A percentile compares a stretch with the other conserved stretches of the same genome.
These are phyloP conservation scores for Mycena capillaripes DNA, from an alignment of 768 basidiomycete species.

Conservation along the genomic window DNA sequence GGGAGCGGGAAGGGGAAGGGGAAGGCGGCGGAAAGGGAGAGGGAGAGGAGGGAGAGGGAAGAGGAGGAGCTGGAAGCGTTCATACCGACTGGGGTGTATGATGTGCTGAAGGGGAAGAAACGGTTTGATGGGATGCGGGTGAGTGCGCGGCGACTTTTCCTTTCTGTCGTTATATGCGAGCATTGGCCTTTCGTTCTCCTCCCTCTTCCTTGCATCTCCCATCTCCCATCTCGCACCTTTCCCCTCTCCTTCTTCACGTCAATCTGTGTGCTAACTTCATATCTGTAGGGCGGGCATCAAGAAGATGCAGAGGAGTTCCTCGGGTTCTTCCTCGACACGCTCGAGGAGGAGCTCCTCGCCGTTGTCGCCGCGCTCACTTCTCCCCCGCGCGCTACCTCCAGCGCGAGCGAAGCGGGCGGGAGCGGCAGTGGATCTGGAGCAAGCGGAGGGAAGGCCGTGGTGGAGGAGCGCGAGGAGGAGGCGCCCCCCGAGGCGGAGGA, in stretches of 20 bases:
- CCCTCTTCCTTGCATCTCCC: neutral
- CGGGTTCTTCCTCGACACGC: conserved; percentile 95
- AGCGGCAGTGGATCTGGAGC: neutral
- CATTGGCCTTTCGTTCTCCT: neutral
- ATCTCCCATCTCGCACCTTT: too few relatives aligned
- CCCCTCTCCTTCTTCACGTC: neutral
- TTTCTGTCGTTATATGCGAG: too few relatives aligned
- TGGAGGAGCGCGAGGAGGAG: conserved; percentile 62
- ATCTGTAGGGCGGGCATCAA: conserved; percentile 84
- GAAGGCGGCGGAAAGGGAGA: conserved; percentile 51
- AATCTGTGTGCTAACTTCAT: neutral
- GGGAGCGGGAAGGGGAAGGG: conserved; percentile 52
- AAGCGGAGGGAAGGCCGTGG: conserved; percentile 25
- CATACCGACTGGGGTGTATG: conserved; percentile 88
- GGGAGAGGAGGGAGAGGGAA: conserved; percentile 55
- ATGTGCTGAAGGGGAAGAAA: conserved; percentile 94
- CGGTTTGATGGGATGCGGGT: conserved; percentile 95
- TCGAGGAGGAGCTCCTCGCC: conserved; percentile 91
- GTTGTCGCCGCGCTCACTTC: conserved; percentile 69
- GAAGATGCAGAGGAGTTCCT: conserved; percentile 99
- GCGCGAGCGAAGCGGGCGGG: neutral
- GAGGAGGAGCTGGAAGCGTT: conserved; percentile 76
- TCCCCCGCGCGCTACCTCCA: conserved; percentile 42
- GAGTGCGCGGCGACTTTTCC: conserved; percentile 45
- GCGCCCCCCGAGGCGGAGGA: conserved; percentile 62